phyloP scores from a whole-genome alignment of 2,329 filamentous ascomycete species.

The Passalora sequoiae region DNA sequence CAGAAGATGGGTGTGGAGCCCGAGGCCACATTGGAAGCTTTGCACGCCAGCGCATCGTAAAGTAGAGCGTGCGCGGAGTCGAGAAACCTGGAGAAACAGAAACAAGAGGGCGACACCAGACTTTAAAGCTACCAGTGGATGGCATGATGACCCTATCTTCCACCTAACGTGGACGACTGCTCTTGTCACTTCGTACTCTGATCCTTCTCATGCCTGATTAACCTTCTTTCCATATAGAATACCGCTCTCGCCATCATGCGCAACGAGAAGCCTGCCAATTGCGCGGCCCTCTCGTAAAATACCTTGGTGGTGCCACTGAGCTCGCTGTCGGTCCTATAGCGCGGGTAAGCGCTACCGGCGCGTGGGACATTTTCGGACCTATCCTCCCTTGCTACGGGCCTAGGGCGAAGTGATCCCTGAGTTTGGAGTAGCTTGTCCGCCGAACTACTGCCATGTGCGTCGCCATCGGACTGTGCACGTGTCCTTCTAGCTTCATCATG shows the following conservation, averaged over 20 bases:
- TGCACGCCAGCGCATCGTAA: constrained; percentile 15
- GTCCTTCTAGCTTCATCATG: constrained; percentile 5
- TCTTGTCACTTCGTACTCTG: constrained; percentile 21
- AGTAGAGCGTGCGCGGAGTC: constrained; percentile 11
- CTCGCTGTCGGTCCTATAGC: constrained; percentile 46
- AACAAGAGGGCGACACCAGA: constrained; percentile 2
- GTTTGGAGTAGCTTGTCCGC: constrained; percentile 39
- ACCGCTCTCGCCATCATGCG: constrained; percentile 49
- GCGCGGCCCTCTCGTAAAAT: constrained; percentile 51
- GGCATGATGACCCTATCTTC: neutral
- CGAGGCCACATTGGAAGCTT: constrained; percentile 13
- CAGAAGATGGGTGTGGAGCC: constrained; percentile 5
- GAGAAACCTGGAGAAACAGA: constrained; percentile 19
- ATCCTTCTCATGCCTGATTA: constrained; percentile 36
- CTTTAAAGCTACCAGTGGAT: constrained; percentile 10
- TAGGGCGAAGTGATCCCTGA: constrained; percentile 39
- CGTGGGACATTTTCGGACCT: constrained; percentile 33
- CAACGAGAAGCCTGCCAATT: constrained; percentile 47
- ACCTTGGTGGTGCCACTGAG: constrained; percentile 39
- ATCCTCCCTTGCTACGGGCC: constrained; percentile 36
- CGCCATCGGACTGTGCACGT: constrained; percentile 15
- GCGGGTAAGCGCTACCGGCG: constrained; percentile 48
- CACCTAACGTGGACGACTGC: constrained; percentile 11
- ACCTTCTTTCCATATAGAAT: constrained; percentile 44
- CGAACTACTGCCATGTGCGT: constrained; percentile 13